Base-by-base conservation (phyloP, 495 filamentous ascomycete genomes). In the Neurospora terricola region DNA sequence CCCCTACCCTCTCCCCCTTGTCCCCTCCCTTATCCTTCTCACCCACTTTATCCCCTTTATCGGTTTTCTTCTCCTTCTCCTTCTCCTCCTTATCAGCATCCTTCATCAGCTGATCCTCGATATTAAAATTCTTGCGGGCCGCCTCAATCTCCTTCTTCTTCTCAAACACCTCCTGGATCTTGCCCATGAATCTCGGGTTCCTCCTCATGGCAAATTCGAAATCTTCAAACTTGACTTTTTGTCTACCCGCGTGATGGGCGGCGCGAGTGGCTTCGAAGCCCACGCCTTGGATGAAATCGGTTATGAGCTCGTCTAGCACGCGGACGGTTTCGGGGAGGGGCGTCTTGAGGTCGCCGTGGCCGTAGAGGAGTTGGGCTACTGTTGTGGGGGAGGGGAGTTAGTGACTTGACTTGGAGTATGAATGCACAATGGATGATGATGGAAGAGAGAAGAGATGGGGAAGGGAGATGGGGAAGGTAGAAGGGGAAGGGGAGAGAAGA, bases 191-290 rank as follows among this genome's bases (percentile, higher is more conserved):
- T 76, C 87, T 84, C 30, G 92, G 90, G 77, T 98, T 96, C 40
- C 90, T 88, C 39, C 96, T 89, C 71, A 98, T 88, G 38, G 92
- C 92, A 78, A 96, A 98, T 78, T 94, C 92, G 85, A 98, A 97
- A 80, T 99, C 96, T 75, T 99, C 96, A 72, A 97, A 92, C 79
- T 99, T 99, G 83, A 98, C 92, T 83, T 99, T 99, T 77, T 95
- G 92, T 8, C 96, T 90, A 4, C 93, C 90, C 3, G 91, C 88
- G 80, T 96, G 90, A 77, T 91, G 89, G 1, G 96, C 96, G 75
- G 89, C 89, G 30, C 91, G 88, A 36, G 92, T 90, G 6, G 96
- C 95, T 70, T 92, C 91, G 85, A 97, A 96, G 85, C 92, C 94
- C 73, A 96, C 87, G 80, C 94, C 93, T 73, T 96, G 89, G 72